Evolutionary conservation across 2,329 filamentous ascomycete species (phyloP).

Genomic region (Pseudogymnoascus sp.): DNA sequence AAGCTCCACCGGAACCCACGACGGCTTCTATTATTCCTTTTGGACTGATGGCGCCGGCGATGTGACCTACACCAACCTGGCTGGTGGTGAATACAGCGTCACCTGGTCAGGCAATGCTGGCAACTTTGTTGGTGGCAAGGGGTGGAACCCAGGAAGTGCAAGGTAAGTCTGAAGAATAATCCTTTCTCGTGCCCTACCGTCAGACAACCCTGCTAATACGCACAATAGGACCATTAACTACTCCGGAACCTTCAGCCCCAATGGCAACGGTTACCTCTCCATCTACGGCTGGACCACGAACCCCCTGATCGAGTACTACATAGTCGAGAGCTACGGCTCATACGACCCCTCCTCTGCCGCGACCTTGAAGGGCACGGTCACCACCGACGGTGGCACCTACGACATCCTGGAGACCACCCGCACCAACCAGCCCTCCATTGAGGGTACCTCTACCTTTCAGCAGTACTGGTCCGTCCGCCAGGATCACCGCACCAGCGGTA

Average conservation of each 20-base stretch:
- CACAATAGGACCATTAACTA: conserved; percentile 34
- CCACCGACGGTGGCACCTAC: conserved; percentile 45
- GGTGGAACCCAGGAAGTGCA: conserved; percentile 38
- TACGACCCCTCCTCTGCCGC: conserved; percentile 42
- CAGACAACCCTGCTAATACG: not conserved
- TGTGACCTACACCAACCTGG: conserved; percentile 49
- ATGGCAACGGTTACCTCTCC: conserved; percentile 44
- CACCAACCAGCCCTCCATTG: conserved; percentile 32
- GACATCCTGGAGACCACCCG: conserved; percentile 32
- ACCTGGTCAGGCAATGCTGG: conserved; percentile 39
- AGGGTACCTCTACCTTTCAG: conserved; percentile 42
- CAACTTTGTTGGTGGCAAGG: conserved; percentile 44
- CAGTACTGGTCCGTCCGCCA: conserved; percentile 46
- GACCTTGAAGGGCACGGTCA: conserved; percentile 43
- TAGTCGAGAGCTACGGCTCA: conserved; percentile 45
- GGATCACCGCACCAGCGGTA: conserved; percentile 42
- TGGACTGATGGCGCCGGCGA: conserved; percentile 48
- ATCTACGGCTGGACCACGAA: conserved; percentile 50
- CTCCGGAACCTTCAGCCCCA: conserved; percentile 34
- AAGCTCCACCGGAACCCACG: conserved; percentile 43
- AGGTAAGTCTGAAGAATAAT: conserved; percentile 11
- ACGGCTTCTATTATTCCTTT: conserved; percentile 55
- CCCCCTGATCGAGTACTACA: conserved; percentile 53
- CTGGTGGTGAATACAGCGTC: conserved; percentile 43
- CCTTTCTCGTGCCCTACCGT: too few relatives aligned